A percentile compares a stretch with the other conserved stretches of the same genome.
Conservation (phyloP, 768 basidiomycete genomes). For the Lactarius psammicola region DNA sequence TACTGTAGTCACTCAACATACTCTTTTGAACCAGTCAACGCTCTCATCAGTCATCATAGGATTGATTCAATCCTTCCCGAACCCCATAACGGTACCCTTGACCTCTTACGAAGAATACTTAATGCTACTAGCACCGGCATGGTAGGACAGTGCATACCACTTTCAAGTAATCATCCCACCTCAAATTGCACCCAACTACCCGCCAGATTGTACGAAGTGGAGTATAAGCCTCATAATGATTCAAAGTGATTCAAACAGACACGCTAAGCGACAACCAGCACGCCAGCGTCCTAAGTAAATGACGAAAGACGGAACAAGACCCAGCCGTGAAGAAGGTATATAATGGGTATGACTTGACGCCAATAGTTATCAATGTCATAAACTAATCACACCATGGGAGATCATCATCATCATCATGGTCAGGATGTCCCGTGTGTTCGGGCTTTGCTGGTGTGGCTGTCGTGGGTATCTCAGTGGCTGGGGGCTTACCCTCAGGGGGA, state of each 20-base stretch:
- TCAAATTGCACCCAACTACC: not conserved
- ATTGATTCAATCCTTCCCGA: conserved; percentile 78
- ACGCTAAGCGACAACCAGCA: conserved; percentile 3
- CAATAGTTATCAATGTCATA: too few relatives aligned
- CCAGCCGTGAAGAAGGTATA: conserved; percentile 1
- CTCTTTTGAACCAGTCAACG: conserved; percentile 63
- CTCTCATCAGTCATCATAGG: conserved; percentile 60
- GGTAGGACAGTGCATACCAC: not conserved
- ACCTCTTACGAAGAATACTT: conserved; percentile 48
- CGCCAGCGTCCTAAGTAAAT: not conserved
- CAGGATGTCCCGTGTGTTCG: not conserved
- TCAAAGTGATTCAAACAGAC: not conserved
- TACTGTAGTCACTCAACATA: conserved; percentile 64
- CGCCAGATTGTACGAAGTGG: not conserved
- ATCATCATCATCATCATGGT: not conserved
- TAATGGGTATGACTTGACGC: not conserved
- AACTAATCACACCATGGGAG: conserved; percentile 19
- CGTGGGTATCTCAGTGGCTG: not conserved
- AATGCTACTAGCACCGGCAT: not conserved
- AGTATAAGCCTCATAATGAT: not conserved
- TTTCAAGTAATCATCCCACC: not conserved
- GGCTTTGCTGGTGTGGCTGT: conserved; percentile 1
- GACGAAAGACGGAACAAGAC: not conserved
- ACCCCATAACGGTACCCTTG: conserved; percentile 69
- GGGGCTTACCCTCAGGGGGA: not conserved